Base-by-base conservation (phyloP, 306 rosid genomes). In the Sechiopsis laciniata region DNA sequence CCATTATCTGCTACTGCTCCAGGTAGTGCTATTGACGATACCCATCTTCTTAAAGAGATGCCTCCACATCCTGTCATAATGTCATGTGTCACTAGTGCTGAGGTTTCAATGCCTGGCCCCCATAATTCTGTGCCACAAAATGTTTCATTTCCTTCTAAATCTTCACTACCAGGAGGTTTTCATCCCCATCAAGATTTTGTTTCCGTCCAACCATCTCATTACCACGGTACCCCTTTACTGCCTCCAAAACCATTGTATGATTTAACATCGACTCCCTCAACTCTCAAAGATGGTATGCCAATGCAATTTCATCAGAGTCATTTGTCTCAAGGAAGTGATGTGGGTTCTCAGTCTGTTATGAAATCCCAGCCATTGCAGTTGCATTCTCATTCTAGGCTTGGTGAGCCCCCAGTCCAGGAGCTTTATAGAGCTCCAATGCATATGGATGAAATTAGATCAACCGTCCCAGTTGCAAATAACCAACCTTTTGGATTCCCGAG, bases 251-350 rank as follows among this genome's bases (percentile, higher is more conserved):
- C 83, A 29, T 14, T 62, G 17, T 79, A 75, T 82, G 78, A 80
- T 81, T 75, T 89, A 66, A 75, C 76, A 66, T 78, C 76, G 54
- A 75, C 67, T 82, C 62, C 83, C 22, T 86, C 77, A 76, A 77
- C 78, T 80, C 74, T 82, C 35, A 78, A 79, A 22, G 65, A 78
- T 29, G 71, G 84, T 80, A 74, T 72, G 77, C 81, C 87, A 76
- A 79, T 83, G 55, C 90, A 93, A 71, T 84, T 79, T 76, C 84
- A 86, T 75, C 85, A 81, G 50, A 84, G 65, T 74, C 84, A 77
- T 69, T 76, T 83, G 82, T 86, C 78, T 75, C 72, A 82, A 16
- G 81, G 88, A 77, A 75, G 65, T 73, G 84, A 85, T 74, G 72
- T 74, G 60, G 79, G 87, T 80, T 80, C 89, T 75, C 91, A 79